Evolutionary conservation across 1,284 basidiomycete genomes (phyloP), one percentile per base, ranked within the genome.

Genomic region (Vanrija humicola): DNA sequence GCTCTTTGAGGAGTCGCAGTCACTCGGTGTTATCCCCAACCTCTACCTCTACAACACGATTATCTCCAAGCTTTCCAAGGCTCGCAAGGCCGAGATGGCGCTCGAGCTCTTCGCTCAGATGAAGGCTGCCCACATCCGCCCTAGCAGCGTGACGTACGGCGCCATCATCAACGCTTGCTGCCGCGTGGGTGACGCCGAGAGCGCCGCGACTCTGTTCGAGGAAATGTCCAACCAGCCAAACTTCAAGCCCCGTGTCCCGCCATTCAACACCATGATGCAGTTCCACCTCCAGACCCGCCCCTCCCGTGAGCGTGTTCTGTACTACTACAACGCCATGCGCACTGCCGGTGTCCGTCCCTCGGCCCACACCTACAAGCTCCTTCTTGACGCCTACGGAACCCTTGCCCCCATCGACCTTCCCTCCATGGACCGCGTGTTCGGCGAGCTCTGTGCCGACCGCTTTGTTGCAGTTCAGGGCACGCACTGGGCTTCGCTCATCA

Each of bases 221-320:
- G 91, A 95, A 77, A 98, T 99, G 95, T 75, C 81, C 8, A 63
- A 74, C 42, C 82, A 86, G 63, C 81, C 77, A 26, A 85, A 86
- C 64, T 98, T 93, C 81, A 87, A 82, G 77, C 86, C 94, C 8
- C 82, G 93, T 7, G 86, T 96, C 1, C 95, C 96, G 21, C 95
- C 95, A 6, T 83, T 79, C 78, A 98, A 97, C 78, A 97, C 90
- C 39, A 97, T 99, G 94, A 97, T 98, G 83, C 96, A 98, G 76
- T 83, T 95, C 70, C 96, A 91, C 78, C 87, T 89, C 47, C 86
- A 88, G 59, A 95, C 88, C 23, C 88, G 89, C 68, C 93, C 92
- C 1, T 86, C 92, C 65, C 85, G 93, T 49, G 83, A 83, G 29
- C 82, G 84, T 43, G 87, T 88, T 15, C 75, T 96, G 39, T 79